Evolutionary conservation across 2,329 filamentous ascomycete species (phyloP), one percentile per base, ranked within the genome.

Genomic region (Fusarium sp.): DNA sequence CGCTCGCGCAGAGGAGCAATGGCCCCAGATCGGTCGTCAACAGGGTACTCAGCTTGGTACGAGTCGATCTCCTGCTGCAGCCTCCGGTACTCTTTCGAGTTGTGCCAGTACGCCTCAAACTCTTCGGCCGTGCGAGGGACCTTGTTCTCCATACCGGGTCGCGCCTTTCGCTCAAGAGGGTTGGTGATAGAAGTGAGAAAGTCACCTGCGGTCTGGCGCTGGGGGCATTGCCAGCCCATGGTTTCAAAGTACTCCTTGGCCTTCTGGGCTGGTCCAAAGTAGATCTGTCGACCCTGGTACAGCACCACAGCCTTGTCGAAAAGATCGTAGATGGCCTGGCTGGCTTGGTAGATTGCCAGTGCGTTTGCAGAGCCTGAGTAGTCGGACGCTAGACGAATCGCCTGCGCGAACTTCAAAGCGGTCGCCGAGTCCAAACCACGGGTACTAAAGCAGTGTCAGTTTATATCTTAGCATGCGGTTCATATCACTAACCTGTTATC

Each of bases 231-330:
- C 83, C 87, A 94, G 40, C 92, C 92, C 77, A 91, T 87, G 14
- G 84, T 79, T 70, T 89, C 86, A 62, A 94, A 94, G 77, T 88
- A 94, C 0, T 75, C 75, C 71, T 85, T 89, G 0, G 91, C 92
- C 4, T 81, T 75, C 7, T 72, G 75, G 0, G 88, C 86, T 0
- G 86, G 85, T 0, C 92, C 92, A 66, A 90, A 94, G 79, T 88
- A 95, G 65, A 94, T 94, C 73, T 94, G 87, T 0, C 89, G 85
- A 1, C 92, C 92, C 73, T 94, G 90, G 72, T 94, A 93, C 0
- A 94, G 80, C 0, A 95, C 89, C 0, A 89, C 83, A 0, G 87
- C 87, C 75, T 94, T 94, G 79, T 95, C 91, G 71, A 95, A 94
- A 17, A 88, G 79, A 35, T 92, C 89, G 74, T 92, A 92, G 33